Base-by-base conservation (phyloP, 164 flowering plant species). In the Nymphaea colorata region DNA sequence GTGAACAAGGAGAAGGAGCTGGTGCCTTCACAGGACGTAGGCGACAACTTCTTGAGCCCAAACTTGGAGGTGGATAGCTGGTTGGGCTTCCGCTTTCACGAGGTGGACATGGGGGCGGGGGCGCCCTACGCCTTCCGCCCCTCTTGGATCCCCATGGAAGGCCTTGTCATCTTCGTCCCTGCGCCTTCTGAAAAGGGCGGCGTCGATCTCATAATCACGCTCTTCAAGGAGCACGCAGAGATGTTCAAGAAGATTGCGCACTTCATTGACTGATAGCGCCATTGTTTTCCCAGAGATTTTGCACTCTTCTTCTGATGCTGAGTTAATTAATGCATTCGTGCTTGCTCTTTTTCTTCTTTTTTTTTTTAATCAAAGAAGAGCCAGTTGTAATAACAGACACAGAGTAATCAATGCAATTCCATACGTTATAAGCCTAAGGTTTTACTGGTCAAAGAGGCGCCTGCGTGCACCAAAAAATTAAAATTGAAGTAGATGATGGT, bases 61-160 rank as follows among this genome's bases (percentile, higher is more conserved):
- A 59, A 67, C 16, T 59, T 67, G 69, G 69, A 67, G 47, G 69
- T 67, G 2, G 69, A 67, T 67, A 55, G 63, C 63, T 67, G 69
- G 68, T 42, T 66, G 15, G 68, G 68, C 6, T 66, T 66, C 42
- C 42, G 15, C 12, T 41, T 66, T 6, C 4, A 66, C 41, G 61
- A 51, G 44, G 16, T 66, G 15, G 68, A 55, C 5, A 47, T 66
- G 53, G 68, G 68, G 12, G 41, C 42, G 3, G 68, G 68, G 4
- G 59, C 61, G 0, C 43, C 57, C 17, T 66, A 61, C 36, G 68
- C 16, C 6, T 66, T 66, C n/a, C 41, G 45, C 15, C 68, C 68
- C 41, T 36, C 43, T 10, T 66, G 68, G 68, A 60, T 66, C 43
- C 61, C 61, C 57, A 60, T 66, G 61, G 68, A 66, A 41, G 68